Evolutionary conservation across 1,284 basidiomycete species (phyloP), one percentile per base, ranked within the genome.

Genomic region (Calocybe gambosa): DNA sequence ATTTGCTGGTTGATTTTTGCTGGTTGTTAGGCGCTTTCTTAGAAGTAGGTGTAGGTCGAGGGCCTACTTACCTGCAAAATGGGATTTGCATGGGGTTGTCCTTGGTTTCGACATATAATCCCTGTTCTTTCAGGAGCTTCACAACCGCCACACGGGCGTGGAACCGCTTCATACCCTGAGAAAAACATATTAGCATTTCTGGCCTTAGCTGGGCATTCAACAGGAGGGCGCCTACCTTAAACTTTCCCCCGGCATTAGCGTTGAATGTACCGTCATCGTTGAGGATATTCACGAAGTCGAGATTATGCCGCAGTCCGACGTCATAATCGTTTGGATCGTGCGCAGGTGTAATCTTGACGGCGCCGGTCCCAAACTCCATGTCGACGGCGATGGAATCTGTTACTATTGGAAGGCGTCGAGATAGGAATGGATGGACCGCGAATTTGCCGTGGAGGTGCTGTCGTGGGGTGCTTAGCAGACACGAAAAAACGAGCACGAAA

Each of bases 261-360:
- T 98, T 99, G 64, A 96, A 80, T 0, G 95, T 99, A 10, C 96
- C 96, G 62, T 99, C 93, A 57, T 99, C 96, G 62, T 97, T 96
- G 61, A 99, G 68, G 57, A 99, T 89, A 64, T 89, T 97, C 72
- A 99, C 89, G 62, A 98, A 96, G 49, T 91, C 85, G 37, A 99
- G 76, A 9, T 87, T 82, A 66, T 99, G 93, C 38, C 95, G 74
- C 60, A 82, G 64, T 25, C 93, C 96, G 56, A 95, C 93, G 58
- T 95, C 93, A 66, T 96, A 99, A 77, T 99, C 95, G 63, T 96
- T 96, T 29, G 85, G 88, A 65, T 99, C 96, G 64, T 99, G 96
- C 0, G 95, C 96, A n/a, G 96, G 96, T 0, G 96, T 99, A 63
- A 99, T 99, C 73, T 99, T 99, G 50, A 99, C 95, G 4, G 95